A percentile compares a stretch with the other conserved stretches of the same genome.
Evolutionary conservation across 2,329 filamentous ascomycete species (phyloP).

Genomic region (Cordyceps militaris): DNA sequence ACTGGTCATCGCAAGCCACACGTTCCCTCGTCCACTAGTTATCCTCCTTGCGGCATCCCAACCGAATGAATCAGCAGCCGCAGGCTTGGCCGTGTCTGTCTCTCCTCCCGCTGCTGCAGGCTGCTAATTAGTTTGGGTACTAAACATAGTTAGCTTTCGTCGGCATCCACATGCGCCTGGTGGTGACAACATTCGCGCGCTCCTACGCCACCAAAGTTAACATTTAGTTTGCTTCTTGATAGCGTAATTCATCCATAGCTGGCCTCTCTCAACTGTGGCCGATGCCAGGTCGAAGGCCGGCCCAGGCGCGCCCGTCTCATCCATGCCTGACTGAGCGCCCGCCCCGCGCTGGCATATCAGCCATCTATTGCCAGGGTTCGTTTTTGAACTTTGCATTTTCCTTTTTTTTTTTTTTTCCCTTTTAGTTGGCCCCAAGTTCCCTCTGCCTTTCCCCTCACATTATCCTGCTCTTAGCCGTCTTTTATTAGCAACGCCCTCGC

Average conservation of each 20-base stretch:
- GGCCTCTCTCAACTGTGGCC: not conserved
- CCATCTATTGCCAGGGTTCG: not conserved
- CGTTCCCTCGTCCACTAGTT: not conserved
- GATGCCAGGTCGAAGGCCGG: not conserved
- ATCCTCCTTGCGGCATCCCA: not conserved
- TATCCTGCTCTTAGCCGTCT: not conserved
- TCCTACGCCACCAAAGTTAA: not conserved
- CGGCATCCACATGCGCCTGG: not conserved
- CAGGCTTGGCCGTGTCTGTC: not conserved
- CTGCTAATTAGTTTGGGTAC: too few species aligned
- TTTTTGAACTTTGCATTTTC: not conserved
- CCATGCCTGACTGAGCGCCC: conserved; percentile 1
- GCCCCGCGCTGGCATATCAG: not conserved
- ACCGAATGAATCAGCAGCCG: not conserved
- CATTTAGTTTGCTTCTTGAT: not conserved
- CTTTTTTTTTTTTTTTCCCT: not conserved
- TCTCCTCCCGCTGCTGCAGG: not conserved
- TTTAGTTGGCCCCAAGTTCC: not conserved
- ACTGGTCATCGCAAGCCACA: not conserved
- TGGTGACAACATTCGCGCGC: not conserved
- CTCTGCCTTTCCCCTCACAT: not conserved
- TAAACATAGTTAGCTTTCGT: too few species aligned
- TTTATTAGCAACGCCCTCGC: not conserved
- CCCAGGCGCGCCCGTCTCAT: not conserved
- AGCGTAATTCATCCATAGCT: not conserved